Conservation (phyloP, 306 rosid genomes). For the Begonia masoniana region DNA sequence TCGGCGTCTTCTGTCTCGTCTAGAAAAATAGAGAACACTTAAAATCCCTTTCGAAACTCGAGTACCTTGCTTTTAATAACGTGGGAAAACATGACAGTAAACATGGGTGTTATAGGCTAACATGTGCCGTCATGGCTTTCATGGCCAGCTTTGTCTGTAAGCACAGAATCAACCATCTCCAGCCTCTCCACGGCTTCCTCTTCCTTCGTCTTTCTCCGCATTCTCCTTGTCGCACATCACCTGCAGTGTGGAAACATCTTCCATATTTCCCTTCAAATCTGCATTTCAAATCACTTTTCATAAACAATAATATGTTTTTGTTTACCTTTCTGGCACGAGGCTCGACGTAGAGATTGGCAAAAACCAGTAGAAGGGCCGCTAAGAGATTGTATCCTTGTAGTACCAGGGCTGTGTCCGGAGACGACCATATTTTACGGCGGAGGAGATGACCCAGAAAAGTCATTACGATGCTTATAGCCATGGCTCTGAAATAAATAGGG, state of each 20-base stretch:
- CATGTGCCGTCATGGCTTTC: too few relatives aligned
- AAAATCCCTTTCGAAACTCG: too few relatives aligned
- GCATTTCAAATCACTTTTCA: background rate
- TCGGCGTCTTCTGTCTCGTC: too few relatives aligned
- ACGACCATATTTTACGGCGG: constrained; percentile 6
- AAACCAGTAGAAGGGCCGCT: constrained; percentile 24
- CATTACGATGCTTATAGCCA: constrained; percentile 32
- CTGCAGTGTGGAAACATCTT: constrained; percentile 10
- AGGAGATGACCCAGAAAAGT: constrained; percentile 42
- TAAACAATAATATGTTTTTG: background rate
- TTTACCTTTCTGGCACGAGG: constrained; percentile 72
- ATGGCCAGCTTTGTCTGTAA: too few relatives aligned
- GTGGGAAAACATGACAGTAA: too few relatives aligned
- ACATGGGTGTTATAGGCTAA: too few relatives aligned
- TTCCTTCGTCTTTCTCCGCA: constrained; percentile 66
- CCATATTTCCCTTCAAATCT: background rate
- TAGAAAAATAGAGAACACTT: too few relatives aligned
- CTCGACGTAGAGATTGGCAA: constrained; percentile 56
- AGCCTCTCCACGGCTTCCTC: constrained; percentile 21
- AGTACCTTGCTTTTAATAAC: too few relatives aligned
- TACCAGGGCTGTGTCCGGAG: constrained; percentile 4
- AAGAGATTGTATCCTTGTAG: constrained; percentile 35
- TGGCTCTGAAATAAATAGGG: constrained; percentile 52
- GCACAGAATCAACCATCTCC: too few relatives aligned
- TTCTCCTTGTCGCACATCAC: constrained; percentile 65